Percentiles rank a stretch among this genome's conserved stretches.
These are phyloP conservation scores for Candida endomychidarum DNA, from an alignment of 805 yeast genomes.

Conservation along the genomic window DNA sequence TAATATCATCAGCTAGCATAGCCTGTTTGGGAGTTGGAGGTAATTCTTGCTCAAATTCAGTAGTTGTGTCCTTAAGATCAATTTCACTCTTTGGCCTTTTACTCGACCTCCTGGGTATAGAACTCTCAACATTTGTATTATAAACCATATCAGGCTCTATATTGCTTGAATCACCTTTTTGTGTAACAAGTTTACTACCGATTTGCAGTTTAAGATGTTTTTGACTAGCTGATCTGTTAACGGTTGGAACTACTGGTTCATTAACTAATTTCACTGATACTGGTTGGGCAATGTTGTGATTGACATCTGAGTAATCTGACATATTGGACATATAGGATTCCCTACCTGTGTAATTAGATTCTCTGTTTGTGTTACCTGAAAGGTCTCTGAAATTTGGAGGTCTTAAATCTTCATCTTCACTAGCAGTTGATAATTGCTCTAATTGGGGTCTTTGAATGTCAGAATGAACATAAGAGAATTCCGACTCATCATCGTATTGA, in stretches of 20 bases:
- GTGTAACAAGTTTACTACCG: slow-evolving; percentile 6
- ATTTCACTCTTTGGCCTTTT: slow-evolving; percentile 36
- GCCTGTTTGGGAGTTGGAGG: too few relatives aligned
- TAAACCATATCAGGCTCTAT: slow-evolving; percentile 29
- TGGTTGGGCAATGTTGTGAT: slow-evolving; percentile 20
- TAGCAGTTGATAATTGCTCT: slow-evolving; percentile 1
- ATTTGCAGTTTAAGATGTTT: slow-evolving; percentile 5
- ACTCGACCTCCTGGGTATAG: slow-evolving; percentile 40
- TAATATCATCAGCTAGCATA: too few relatives aligned
- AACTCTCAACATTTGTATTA: slow-evolving; percentile 34
- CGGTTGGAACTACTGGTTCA: slow-evolving; percentile 16
- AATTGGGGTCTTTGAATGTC: slow-evolving; percentile 8
- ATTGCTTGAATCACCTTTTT: slow-evolving; percentile 11
- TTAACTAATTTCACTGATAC: slow-evolving; percentile 23
- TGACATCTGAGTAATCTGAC: slow-evolving; percentile 23
- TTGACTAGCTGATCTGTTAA: slow-evolving; percentile 15
- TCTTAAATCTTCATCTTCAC: not conserved
- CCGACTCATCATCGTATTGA: slow-evolving; percentile 9
- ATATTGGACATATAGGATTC: slow-evolving; percentile 21
- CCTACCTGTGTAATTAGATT: slow-evolving; percentile 9
- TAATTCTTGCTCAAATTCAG: too few relatives aligned
- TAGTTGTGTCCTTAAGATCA: too few relatives aligned
- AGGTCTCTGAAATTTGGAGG: too few relatives aligned
- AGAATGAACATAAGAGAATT: slow-evolving; percentile 15
- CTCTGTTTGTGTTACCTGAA: not conserved